Percentiles rank a stretch among this genome's conserved stretches.
Conservation (phyloP, 805 yeast genomes). For the Kodamaea neixiangensis region DNA sequence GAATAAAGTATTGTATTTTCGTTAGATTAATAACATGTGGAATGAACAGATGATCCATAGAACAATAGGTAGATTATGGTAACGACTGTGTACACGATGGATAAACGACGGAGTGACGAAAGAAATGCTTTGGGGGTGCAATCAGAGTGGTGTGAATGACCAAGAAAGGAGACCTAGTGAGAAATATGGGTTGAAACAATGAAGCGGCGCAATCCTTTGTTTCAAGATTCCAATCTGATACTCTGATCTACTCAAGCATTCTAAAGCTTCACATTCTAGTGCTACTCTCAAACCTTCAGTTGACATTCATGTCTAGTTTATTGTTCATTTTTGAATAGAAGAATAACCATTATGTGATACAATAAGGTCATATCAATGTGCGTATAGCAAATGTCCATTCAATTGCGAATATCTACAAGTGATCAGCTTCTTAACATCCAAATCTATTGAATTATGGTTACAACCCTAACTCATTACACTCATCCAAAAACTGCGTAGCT, state of each 20-base stretch:
- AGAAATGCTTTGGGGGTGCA: background rate
- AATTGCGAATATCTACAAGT: too few relatives aligned
- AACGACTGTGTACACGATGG: background rate
- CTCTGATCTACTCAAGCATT: too few relatives aligned
- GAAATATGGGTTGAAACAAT: background rate
- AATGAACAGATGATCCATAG: background rate
- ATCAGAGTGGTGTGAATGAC: background rate
- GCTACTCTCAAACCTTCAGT: too few relatives aligned
- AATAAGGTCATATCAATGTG: too few relatives aligned
- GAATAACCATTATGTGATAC: too few relatives aligned
- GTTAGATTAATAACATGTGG: background rate
- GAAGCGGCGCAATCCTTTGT: background rate
- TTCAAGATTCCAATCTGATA: background rate
- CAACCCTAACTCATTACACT: conserved; percentile 56
- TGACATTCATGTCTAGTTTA: too few relatives aligned
- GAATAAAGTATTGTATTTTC: background rate
- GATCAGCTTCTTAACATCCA: too few relatives aligned
- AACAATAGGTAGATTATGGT: background rate
- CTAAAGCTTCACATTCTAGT: too few relatives aligned
- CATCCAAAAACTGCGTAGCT: conserved; percentile 68
- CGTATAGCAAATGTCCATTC: too few relatives aligned
- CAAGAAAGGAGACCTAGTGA: background rate
- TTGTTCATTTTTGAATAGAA: too few relatives aligned
- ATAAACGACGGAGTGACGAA: background rate
- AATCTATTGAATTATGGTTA: background rate